Conservation (phyloP, 257 asterid genomes). For the Primulina tabacum region DNA sequence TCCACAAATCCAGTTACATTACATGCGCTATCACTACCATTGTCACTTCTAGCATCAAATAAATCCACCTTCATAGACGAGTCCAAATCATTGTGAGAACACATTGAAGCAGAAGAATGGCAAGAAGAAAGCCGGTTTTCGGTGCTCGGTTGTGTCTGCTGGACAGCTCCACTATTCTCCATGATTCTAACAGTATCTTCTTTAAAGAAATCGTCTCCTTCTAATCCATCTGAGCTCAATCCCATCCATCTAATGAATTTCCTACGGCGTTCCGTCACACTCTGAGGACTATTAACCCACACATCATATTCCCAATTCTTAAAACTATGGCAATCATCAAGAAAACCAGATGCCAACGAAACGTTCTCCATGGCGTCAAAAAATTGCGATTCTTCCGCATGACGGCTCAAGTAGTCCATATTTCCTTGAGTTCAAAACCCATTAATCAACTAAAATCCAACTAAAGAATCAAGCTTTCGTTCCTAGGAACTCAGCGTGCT, state of each 20-base stretch:
- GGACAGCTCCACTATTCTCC: slow-evolving; percentile 42
- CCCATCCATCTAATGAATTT: slow-evolving; percentile 62
- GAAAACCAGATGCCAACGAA: slow-evolving; percentile 37
- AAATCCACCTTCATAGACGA: slow-evolving; percentile 29
- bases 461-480: slow-evolving; percentile 38
- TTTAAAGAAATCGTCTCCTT: slow-evolving; percentile 18
- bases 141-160: slow-evolving; percentile 30
- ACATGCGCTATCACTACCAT: slow-evolving; percentile 28
- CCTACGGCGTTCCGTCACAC: slow-evolving; percentile 68
- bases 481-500: slow-evolving; percentile 49
- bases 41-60: slow-evolving; percentile 27
- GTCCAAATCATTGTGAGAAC: slow-evolving; percentile 36
- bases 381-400: slow-evolving; percentile 47
- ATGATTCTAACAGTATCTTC: slow-evolving; percentile 11
- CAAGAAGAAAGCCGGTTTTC: slow-evolving; percentile 49
- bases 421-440: slow-evolving; percentile 57
- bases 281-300: slow-evolving; percentile 66
- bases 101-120: slow-evolving; percentile 42
- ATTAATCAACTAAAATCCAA: slow-evolving; percentile 46
- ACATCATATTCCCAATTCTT: slow-evolving; percentile 46
- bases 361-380: slow-evolving; percentile 70
- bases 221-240: slow-evolving; percentile 28
- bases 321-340: slow-evolving; percentile 24
- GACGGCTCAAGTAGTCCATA: slow-evolving; percentile 60
- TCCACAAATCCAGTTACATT: slow-evolving; percentile 28